Evolutionary conservation across 2,329 filamentous ascomycete species (phyloP).

Genomic region (Aureobasidium sp.): DNA sequence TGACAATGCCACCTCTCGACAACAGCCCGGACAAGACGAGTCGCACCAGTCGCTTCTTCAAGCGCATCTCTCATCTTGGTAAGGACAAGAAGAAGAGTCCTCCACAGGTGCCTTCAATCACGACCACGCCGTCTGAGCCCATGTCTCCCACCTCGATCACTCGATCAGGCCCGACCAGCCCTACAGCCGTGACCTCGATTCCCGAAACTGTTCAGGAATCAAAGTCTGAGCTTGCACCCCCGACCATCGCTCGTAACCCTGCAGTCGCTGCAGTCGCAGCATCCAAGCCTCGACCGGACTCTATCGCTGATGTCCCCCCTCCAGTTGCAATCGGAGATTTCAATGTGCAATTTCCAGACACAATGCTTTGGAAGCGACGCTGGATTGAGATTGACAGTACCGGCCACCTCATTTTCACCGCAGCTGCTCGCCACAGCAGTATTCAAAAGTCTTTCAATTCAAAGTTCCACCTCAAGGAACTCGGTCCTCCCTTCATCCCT

Average conservation of each 20-base stretch:
- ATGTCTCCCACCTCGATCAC: not conserved
- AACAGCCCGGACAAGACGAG: conserved; percentile 46
- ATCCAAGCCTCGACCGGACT: not conserved
- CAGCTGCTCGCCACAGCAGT: conserved; percentile 49
- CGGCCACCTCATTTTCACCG: conserved; percentile 75
- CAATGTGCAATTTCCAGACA: conserved; percentile 96
- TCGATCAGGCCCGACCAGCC: not conserved
- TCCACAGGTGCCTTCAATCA: conserved; percentile 23
- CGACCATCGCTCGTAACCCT: not conserved
- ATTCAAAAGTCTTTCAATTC: conserved; percentile 58
- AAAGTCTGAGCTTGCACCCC: not conserved
- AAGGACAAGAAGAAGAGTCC: conserved; percentile 44
- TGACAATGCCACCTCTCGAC: conserved; percentile 21
- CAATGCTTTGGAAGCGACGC: conserved; percentile 90
- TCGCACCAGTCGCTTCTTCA: conserved; percentile 56
- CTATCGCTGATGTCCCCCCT: conserved; percentile 37
- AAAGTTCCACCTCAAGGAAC: conserved; percentile 80
- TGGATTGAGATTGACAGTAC: conserved; percentile 78
- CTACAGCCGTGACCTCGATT: not conserved
- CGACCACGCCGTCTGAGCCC: conserved; percentile 4
- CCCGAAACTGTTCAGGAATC: not conserved
- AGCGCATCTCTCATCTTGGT: conserved; percentile 47
- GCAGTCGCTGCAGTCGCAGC: conserved; percentile 11
- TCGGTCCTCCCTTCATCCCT: conserved; percentile 69
- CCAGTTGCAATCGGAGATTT: conserved; percentile 76